A percentile compares a stretch with the other conserved stretches of the same genome.
Evolutionary conservation across 257 asterid genomes (phyloP).

Genomic region (Ocimum tenuiflorum): DNA sequence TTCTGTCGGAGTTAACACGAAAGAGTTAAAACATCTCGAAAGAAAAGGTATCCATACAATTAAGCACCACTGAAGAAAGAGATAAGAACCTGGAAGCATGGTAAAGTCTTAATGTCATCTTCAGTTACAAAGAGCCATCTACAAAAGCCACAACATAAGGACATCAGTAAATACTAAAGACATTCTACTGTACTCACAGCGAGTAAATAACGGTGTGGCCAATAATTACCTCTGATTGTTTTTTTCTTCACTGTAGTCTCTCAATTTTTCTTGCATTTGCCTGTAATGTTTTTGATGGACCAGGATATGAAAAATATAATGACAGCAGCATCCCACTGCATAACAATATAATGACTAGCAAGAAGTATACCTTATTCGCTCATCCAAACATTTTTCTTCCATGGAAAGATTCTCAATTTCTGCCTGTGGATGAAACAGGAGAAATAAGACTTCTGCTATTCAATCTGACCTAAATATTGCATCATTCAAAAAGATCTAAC

Average conservation of each 20-base stretch:
- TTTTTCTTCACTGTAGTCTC: slow-evolving; percentile 74
- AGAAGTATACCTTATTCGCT: slow-evolving; percentile 51
- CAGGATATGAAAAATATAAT: slow-evolving; percentile 20
- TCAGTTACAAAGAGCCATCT: slow-evolving; percentile 93
- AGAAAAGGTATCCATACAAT: neutral
- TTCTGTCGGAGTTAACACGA: slow-evolving; percentile 43
- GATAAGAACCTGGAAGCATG: slow-evolving; percentile 67
- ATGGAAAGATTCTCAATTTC: slow-evolving; percentile 70
- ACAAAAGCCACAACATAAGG: slow-evolving; percentile 20
- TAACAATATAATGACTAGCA: slow-evolving; percentile 18
- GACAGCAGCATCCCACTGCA: slow-evolving; percentile 15
- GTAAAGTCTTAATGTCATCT: slow-evolving; percentile 72
- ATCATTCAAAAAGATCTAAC: too few relatives aligned
- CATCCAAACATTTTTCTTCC: slow-evolving; percentile 71
- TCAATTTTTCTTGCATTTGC: slow-evolving; percentile 73
- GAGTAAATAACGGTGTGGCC: slow-evolving; percentile 11
- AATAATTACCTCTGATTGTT: slow-evolving; percentile 53
- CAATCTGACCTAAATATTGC: slow-evolving; percentile 4
- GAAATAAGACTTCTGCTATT: slow-evolving; percentile 14
- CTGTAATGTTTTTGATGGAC: slow-evolving; percentile 40
- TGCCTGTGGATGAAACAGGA: slow-evolving; percentile 47
- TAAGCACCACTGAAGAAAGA: slow-evolving; percentile 10
- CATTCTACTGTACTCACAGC: too few relatives aligned
- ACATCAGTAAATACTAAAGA: too few relatives aligned
- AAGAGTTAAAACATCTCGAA: slow-evolving; percentile 18